These are phyloP conservation scores for Astragalus membranaceus DNA, from an alignment of 306 rosid species.

Conservation along the genomic window DNA sequence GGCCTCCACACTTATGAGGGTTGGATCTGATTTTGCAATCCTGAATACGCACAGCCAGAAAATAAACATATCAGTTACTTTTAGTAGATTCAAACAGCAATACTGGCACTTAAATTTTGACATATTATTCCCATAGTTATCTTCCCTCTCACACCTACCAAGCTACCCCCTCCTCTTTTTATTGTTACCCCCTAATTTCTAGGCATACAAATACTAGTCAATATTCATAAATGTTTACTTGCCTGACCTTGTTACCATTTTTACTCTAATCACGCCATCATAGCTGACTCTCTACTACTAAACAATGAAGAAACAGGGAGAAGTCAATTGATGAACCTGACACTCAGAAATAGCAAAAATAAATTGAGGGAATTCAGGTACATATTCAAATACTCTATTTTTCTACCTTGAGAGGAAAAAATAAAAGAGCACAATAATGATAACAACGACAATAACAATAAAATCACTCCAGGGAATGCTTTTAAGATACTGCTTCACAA, in stretches of 20 bases:
- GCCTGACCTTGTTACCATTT: not conserved
- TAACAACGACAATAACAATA: not conserved
- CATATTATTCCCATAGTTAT: not conserved
- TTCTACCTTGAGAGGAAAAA: not conserved
- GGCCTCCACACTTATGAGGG: not conserved
- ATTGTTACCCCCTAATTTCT: not conserved
- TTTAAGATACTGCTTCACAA: conserved; percentile 19
- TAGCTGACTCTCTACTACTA: not conserved
- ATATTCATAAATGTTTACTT: too few species aligned
- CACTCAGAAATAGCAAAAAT: conserved; percentile 1
- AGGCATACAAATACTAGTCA: not conserved
- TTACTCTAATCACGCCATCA: not conserved
- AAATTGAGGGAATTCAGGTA: not conserved
- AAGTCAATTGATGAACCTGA: conserved; percentile 13
- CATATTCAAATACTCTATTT: not conserved
- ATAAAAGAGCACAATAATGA: not conserved
- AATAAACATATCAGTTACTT: not conserved
- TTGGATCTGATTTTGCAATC: conserved; percentile 2
- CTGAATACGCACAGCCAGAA: conserved; percentile 11
- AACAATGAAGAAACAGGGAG: conserved; percentile 1
- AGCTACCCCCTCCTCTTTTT: not conserved
- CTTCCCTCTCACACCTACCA: not conserved
- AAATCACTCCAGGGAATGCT: conserved; percentile 6
- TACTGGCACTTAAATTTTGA: not conserved
- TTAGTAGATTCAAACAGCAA: not conserved